Evolutionary conservation across 1,284 basidiomycete species (phyloP).

Genomic region (Trichosporon ovoides): DNA sequence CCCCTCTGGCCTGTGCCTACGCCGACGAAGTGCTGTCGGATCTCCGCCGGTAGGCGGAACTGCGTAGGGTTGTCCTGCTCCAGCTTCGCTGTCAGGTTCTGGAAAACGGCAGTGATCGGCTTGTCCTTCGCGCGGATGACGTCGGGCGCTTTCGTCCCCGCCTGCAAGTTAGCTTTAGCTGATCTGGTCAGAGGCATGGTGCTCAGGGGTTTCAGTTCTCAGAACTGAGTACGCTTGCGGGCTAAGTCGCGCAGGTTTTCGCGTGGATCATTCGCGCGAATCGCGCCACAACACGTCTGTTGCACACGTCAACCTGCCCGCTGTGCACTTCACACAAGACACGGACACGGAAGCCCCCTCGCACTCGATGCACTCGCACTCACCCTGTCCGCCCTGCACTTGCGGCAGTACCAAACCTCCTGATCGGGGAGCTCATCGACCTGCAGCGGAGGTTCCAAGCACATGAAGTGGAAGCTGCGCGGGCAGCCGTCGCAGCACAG

Average conservation of each 20-base stretch:
- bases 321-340: too few relatives aligned
- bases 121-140: conserved; percentile 19
- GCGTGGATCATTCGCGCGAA: too few relatives aligned
- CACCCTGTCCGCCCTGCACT: conserved; percentile 41
- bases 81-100: conserved; percentile 28
- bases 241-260: too few relatives aligned
- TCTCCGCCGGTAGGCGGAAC: conserved; percentile 79
- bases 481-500: conserved; percentile 98
- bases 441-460: conserved; percentile 90
- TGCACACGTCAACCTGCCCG: neutral
- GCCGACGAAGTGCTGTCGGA: conserved; percentile 74
- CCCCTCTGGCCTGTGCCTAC: conserved; percentile 69
- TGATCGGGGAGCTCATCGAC: conserved; percentile 75
- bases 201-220: too few relatives aligned
- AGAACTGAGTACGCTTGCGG: neutral
- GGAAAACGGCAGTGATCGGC: conserved; percentile 36
- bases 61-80: conserved; percentile 55
- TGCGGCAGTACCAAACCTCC: conserved; percentile 83
- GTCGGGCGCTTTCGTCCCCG: neutral
- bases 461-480: conserved; percentile 90
- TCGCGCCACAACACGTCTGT: too few relatives aligned
- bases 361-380: conserved; percentile 14
- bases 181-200: too few relatives aligned
- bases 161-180: too few relatives aligned
- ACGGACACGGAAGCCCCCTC: too few relatives aligned